These are phyloP conservation scores for Collybiopsis luxurians DNA, from an alignment of 768 basidiomycete genomes.

Conservation along the genomic window DNA sequence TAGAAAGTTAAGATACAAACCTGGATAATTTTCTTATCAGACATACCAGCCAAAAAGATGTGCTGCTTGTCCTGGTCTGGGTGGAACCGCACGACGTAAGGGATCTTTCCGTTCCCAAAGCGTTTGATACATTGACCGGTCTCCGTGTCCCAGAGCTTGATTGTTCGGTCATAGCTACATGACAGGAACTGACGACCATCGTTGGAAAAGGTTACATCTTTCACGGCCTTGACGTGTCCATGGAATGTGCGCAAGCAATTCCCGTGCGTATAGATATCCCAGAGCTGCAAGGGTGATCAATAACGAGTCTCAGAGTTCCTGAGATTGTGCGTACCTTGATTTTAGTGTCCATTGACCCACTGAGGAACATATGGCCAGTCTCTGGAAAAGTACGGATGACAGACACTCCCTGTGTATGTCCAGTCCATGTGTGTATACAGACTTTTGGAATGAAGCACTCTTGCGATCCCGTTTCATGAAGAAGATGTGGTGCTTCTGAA, in stretches of 20 bases:
- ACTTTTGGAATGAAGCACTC: slow-evolving; percentile 94
- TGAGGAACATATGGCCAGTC: slow-evolving; percentile 89
- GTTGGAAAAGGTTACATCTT: slow-evolving; percentile 94
- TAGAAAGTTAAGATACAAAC: slow-evolving; percentile 37
- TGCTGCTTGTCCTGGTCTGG: slow-evolving; percentile 96
- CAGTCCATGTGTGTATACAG: slow-evolving; percentile 98
- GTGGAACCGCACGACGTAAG: slow-evolving; percentile 93
- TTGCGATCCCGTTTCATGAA: slow-evolving; percentile 76
- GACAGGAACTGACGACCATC: slow-evolving; percentile 88
- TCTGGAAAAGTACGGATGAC: slow-evolving; percentile 90
- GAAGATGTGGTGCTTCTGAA: slow-evolving; percentile 83
- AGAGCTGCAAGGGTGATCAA: slow-evolving; percentile 57
- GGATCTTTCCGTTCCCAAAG: slow-evolving; percentile 97
- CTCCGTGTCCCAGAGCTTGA: slow-evolving; percentile 99
- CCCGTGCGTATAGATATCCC: slow-evolving; percentile 97
- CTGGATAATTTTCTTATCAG: slow-evolving; percentile 98
- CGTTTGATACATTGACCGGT: slow-evolving; percentile 96
- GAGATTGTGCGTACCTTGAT: slow-evolving; percentile 67
- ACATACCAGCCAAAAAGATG: slow-evolving; percentile 97
- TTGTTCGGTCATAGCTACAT: slow-evolving; percentile 92
- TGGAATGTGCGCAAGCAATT: slow-evolving; percentile 97
- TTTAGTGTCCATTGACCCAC: slow-evolving; percentile 97
- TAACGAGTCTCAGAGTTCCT: not conserved
- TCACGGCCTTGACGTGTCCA: slow-evolving; percentile 95
- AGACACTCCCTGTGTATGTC: slow-evolving; percentile 96